Conservation (phyloP, 129 eudicot species). For the Arctium lappa region DNA sequence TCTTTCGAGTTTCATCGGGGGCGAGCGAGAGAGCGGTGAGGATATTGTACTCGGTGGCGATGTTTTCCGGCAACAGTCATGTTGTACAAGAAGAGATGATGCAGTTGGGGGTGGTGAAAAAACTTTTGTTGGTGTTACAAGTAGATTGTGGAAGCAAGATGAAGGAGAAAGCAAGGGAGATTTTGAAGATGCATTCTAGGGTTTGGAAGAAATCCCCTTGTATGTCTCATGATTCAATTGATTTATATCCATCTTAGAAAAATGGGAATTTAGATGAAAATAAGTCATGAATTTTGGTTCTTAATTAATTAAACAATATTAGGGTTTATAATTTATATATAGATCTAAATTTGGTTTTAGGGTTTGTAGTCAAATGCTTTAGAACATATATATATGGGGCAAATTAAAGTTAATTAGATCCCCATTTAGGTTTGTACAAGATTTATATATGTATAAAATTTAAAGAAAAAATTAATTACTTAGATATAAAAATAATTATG, state of each 20-base stretch:
- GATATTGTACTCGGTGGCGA: conserved; percentile 42
- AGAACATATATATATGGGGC: background rate
- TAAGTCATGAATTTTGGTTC: background rate
- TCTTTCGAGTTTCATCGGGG: conserved; percentile 49
- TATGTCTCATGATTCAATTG: conserved; percentile 20
- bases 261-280: background rate
- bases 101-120: conserved; percentile 58
- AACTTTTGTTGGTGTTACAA: conserved; percentile 52
- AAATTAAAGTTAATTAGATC: conserved; percentile 12
- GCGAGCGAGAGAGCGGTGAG: conserved; percentile 60
- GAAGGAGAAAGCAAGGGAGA: conserved; percentile 63
- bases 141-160: conserved; percentile 57
- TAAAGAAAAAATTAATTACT: background rate
- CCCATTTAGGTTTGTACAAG: background rate
- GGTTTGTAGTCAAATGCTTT: background rate
- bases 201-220: conserved; percentile 69
- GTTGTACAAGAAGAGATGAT: conserved; percentile 63
- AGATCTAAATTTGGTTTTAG: too few species aligned
- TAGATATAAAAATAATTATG: background rate
- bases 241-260: conserved; percentile 33
- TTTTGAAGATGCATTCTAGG: conserved; percentile 48
- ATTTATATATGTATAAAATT: background rate
- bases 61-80: conserved; percentile 35
- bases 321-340: too few species aligned
- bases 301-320: background rate